Evolutionary conservation across 164 flowering plant species (phyloP).

Genomic region (Litsea cubeba): DNA sequence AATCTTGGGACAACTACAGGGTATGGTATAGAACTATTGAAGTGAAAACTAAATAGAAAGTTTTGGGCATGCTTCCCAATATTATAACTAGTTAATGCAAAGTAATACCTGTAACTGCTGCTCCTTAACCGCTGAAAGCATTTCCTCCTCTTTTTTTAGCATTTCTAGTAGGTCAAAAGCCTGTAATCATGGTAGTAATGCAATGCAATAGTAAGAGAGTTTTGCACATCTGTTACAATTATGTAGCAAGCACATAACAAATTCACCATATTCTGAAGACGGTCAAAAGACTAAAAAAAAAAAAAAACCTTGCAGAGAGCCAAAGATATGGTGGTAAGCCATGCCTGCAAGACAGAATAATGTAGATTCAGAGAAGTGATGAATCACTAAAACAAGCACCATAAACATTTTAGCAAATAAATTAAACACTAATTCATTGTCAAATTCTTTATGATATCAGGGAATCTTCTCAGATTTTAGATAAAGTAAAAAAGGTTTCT

Average conservation of each 20-base stretch:
- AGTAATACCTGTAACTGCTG: slow-evolving; percentile 61
- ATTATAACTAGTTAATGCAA: neutral
- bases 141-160: slow-evolving; percentile 95
- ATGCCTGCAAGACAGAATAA: slow-evolving; percentile 53
- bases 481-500: too few relatives aligned
- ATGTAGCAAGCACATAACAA: neutral
- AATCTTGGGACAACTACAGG: too few relatives aligned
- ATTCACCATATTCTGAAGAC: neutral
- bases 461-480: too few relatives aligned
- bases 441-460: neutral
- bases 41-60: neutral
- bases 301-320: slow-evolving; percentile 81
- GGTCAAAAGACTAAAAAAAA: slow-evolving; percentile 2
- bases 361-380: neutral
- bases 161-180: slow-evolving; percentile 86
- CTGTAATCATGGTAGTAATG: slow-evolving; percentile 27
- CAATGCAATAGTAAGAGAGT: neutral
- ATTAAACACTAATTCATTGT: neutral
- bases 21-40: neutral
- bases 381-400: neutral
- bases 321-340: slow-evolving; percentile 84
- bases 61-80: neutral
- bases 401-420: neutral
- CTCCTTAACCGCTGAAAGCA: slow-evolving; percentile 76
- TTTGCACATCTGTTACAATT: neutral